Evolutionary conservation across 2,329 filamentous ascomycete species (phyloP), one percentile per base, ranked within the genome.

Genomic region (Aureobasidium zeae): DNA sequence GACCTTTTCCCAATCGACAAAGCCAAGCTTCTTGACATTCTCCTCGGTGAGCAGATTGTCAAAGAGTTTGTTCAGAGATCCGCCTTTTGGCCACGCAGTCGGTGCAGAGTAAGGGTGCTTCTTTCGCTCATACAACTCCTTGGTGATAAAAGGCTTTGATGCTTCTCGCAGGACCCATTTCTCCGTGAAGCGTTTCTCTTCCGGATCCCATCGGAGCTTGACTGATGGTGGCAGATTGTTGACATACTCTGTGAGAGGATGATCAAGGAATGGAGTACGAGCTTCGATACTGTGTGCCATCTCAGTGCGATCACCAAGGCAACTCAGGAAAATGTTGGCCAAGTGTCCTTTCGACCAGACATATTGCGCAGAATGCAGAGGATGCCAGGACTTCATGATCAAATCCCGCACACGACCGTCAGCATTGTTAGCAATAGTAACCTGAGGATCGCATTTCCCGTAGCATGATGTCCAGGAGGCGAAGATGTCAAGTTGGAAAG

Each of bases 161-260:
- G 71, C 72, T 50, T 76, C 67, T 3, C 69, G 65, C 1, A 75
- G 61, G 20, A 74, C 65, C 62, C 67, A 71, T 48, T 76, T 50
- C 55, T 74, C 70, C 1, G 53, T 53, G 29, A 69, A 58, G 1
- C 50, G 47, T 9, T 52, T 50, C 11, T 47, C 44, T 5, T 44
- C 28, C 2, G 45, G 28, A 24, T 58, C 53, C 48, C 55, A 66
- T 7, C 54, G 48, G 13, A 68, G 56, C 46, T 65, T 65, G 21
- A 60, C 46, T 8, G 55, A 57, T 0, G 63, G 63, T 1, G 64
- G 63, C 5, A 66, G 50, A 3, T 50, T 29, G 44, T 65, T 65
- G 36, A 61, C 58, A 42, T 62, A 67, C 33, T 64, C 59, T 1
- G 64, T 60, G 2, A 67, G 50, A 10, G 54, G 48, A 44, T 66